Evolutionary conservation across 257 asterid species (phyloP), one percentile per base, ranked within the genome.

Genomic region (Solanum pimpinellifolium): DNA sequence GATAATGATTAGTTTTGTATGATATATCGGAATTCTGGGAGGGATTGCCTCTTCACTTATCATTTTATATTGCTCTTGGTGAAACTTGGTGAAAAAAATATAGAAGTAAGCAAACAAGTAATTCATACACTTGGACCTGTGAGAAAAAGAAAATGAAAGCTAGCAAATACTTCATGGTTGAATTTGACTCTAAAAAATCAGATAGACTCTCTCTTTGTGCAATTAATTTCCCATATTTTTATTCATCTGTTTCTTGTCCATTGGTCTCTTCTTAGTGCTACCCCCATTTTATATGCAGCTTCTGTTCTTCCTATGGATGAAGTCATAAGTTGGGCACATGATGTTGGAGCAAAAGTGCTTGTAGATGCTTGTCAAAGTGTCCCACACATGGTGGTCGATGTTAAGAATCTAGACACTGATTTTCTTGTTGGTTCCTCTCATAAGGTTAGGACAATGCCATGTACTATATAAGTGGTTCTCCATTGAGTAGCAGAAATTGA

Each of bases 351-450:
- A 65, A 96, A 92, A 89, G 99, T 97, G 90, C 98, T 97, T 76
- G 91, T 97, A 14, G 99, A 96, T 93, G 99, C 99, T 88, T 97
- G 99, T 87, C 99, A 96, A 92, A 97, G 99, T 91, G 99, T 97
- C 83, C 99, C 99, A 74, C 99, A 97, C 91, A 96, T 96, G 98
- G 94, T 88, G 77, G 98, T 97, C 83, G 96, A 97, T 85, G 99
- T 97, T 27, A 90, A 91, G 93, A 92, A 88, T 90, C 97, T 97
- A 68, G 94, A 91, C 83, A 83, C 94, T 74, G 99, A 97, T 93
- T 97, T 97, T 90, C 94, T 97, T 76, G 99, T 95, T 89, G 99
- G 99, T 87, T 96, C 99, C 86, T 97, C 99, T 82, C 99, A 97
- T 90, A 97, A 97, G 99, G 98, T 97, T 83, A 87, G 87, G 89